Percentiles rank a stretch among this genome's conserved stretches.
Conservation (phyloP, 192 early-diverging fungal species). For the Globomyces pollinis-pini region DNA sequence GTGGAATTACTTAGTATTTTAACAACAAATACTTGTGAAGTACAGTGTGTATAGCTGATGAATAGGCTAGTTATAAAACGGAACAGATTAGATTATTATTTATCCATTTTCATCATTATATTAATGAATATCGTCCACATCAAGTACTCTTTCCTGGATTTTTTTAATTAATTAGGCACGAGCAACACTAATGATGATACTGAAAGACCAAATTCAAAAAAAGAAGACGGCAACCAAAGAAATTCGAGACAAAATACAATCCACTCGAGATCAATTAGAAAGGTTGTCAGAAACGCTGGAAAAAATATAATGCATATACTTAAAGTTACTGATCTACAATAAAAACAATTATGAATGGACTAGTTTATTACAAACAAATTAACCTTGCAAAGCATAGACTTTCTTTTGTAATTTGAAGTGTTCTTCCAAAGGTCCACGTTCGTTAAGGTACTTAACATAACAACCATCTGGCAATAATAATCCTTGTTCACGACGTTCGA, state of each 20-base stretch:
- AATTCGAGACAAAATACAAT: neutral
- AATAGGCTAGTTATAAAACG: neutral
- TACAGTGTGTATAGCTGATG: neutral
- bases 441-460: slow-evolving; percentile 88
- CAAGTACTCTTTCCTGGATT: too few relatives aligned
- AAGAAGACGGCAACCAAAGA: neutral
- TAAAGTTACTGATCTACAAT: neutral
- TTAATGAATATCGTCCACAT: slow-evolving; percentile 10
- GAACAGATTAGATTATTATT: neutral
- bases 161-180: too few relatives aligned
- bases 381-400: neutral
- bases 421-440: slow-evolving; percentile 67
- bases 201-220: neutral
- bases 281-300: too few relatives aligned
- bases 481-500: slow-evolving; percentile 63
- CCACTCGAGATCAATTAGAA: neutral
- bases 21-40: neutral
- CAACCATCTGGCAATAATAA: slow-evolving; percentile 85
- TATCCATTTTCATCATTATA: neutral
- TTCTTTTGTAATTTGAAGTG: slow-evolving; percentile 24
- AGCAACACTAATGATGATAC: slow-evolving; percentile 3
- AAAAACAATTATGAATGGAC: neutral
- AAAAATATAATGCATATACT: too few relatives aligned
- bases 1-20: neutral
- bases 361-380: neutral